These are phyloP conservation scores for Dendrobium huoshanense DNA, from an alignment of 106 monocot species.

Conservation along the genomic window DNA sequence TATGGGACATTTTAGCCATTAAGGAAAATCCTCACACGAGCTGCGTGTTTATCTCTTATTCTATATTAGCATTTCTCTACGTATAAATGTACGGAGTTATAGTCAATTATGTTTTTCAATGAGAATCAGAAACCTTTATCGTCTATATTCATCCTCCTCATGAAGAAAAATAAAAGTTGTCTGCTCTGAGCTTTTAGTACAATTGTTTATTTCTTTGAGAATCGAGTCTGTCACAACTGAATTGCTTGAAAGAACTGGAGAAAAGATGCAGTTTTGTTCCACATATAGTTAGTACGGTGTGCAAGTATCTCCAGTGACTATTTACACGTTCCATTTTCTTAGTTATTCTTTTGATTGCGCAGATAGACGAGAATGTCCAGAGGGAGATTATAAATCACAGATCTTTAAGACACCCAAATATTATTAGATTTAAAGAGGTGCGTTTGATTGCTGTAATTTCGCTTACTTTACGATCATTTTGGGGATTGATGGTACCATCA, in stretches of 20 bases:
- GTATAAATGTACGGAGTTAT: background rate
- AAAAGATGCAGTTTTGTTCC: background rate
- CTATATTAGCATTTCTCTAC: background rate
- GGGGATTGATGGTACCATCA: background rate
- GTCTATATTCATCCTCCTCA: too few relatives aligned
- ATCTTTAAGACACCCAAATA: slow-evolving; percentile 26
- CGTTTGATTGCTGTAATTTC: background rate
- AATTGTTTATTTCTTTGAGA: too few relatives aligned
- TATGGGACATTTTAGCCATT: too few relatives aligned
- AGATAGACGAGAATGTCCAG: slow-evolving; percentile 30
- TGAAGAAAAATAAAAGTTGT: background rate
- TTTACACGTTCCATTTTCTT: background rate
- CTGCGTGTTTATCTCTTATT: background rate
- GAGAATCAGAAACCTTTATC: background rate
- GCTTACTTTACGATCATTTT: background rate
- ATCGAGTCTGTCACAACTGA: background rate
- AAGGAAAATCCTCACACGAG: too few relatives aligned
- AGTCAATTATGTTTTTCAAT: background rate
- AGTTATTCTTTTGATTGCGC: background rate
- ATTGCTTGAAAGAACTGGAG: background rate
- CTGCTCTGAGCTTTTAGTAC: background rate
- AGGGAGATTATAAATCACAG: slow-evolving; percentile 30
- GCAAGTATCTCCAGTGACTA: background rate
- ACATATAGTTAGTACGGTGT: background rate
- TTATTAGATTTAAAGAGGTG: slow-evolving; percentile 25